phyloP scores from a whole-genome alignment of 208 protist genomes.

The Dictyostelium gargantuum region DNA sequence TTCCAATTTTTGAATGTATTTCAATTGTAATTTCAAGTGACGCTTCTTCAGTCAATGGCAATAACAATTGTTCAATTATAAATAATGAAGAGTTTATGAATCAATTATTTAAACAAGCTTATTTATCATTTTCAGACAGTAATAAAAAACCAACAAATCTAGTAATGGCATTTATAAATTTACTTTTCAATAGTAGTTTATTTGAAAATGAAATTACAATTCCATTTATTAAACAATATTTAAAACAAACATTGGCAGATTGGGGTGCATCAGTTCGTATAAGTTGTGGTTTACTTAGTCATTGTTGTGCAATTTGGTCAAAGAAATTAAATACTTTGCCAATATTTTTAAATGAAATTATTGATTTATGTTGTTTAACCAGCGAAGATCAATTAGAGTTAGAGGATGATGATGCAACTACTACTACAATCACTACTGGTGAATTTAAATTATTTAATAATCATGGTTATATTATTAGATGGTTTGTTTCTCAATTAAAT shows the following conservation, averaged over 20 bases:
- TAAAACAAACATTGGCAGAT: neutral
- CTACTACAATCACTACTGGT: neutral
- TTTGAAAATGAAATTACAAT: neutral
- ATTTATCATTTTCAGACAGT: conserved; percentile 33
- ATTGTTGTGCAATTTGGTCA: conserved; percentile 50
- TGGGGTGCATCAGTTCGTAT: conserved; percentile 31
- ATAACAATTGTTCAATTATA: neutral
- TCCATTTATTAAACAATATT: conserved; percentile 20
- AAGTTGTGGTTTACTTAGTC: conserved; percentile 14
- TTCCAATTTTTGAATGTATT: conserved; percentile 13
- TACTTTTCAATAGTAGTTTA: conserved; percentile 3
- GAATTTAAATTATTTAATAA: conserved; percentile 10
- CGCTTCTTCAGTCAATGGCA: too few species aligned
- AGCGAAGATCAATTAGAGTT: neutral
- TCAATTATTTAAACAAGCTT: conserved; percentile 2
- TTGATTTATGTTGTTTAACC: conserved; percentile 13
- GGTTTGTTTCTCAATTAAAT: conserved; percentile 26
- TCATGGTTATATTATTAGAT: conserved; percentile 60
- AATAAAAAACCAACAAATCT: conserved; percentile 16
- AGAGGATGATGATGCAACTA: neutral
- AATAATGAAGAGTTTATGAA: neutral
- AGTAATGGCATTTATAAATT: neutral
- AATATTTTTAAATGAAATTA: conserved; percentile 31
- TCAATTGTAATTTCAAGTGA: neutral
- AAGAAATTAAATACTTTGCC: neutral